These are phyloP conservation scores for Xylariaceae sp. DNA, from an alignment of 2,329 filamentous ascomycete species.

Conservation along the genomic window DNA sequence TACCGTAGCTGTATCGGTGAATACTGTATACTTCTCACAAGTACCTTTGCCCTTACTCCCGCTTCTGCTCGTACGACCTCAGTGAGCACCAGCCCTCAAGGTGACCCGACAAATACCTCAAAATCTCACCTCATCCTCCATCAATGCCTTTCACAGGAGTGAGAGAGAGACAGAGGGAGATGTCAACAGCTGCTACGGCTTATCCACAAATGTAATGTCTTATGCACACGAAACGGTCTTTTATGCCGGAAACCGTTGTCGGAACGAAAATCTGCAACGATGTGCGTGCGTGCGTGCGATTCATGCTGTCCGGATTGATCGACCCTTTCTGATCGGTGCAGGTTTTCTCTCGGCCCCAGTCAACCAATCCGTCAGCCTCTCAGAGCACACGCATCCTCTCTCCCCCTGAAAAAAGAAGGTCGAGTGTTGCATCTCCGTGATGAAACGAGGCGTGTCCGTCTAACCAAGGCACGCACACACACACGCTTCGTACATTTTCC, in stretches of 20 bases:
- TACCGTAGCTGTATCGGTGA: slow-evolving; percentile 1
- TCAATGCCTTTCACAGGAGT: too few species aligned
- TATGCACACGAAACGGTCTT: neutral
- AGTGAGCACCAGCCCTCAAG: too few species aligned
- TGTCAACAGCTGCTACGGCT: neutral
- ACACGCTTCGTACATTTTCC: too few species aligned
- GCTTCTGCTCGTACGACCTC: too few species aligned
- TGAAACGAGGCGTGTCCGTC: slow-evolving; percentile 1
- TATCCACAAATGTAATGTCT: neutral
- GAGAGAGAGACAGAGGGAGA: neutral
- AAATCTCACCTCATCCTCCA: slow-evolving; percentile 3
- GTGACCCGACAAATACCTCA: slow-evolving; percentile 14
- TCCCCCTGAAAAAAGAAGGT: neutral
- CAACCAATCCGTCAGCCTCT: neutral
- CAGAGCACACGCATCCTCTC: too few species aligned
- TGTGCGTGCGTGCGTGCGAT: neutral
- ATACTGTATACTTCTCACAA: neutral
- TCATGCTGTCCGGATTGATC: neutral
- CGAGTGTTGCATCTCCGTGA: slow-evolving; percentile 1
- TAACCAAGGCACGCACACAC: neutral
- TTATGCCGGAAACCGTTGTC: neutral
- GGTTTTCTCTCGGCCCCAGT: slow-evolving; percentile 1
- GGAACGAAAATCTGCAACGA: neutral
- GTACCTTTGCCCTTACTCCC: too few species aligned
- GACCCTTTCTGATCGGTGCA: neutral